Evolutionary conservation across 768 basidiomycete genomes (phyloP), one percentile per base, ranked within the genome.

Genomic region (Guyanaporus albipodus): DNA sequence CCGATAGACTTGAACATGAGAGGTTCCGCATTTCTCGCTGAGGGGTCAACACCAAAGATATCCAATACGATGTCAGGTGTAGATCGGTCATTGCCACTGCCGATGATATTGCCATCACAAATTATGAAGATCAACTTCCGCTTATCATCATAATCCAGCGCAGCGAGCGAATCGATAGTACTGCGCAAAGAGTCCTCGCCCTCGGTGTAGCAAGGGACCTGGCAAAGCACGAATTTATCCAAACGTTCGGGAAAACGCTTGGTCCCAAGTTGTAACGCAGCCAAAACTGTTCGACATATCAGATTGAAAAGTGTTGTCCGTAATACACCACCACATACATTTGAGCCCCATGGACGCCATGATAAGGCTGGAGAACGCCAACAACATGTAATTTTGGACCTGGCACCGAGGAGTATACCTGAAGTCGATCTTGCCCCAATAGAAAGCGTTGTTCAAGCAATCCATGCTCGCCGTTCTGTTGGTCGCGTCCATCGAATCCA

Each of bases 91-190:
- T 85, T 85, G 15, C 83, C 83, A 50, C 74, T 77, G 38, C 82
- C 82, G 40, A 83, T 82, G 64, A 85, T 83, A 55, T 85, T 84
- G 3, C 82, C 82, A 57, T 85, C 82, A 54, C 82, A 85, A 41
- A 85, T 78, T 51, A 85, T 55, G 61, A 84, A 76, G 44, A 85
- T 70, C 18, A 85, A 56, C 67, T 84, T 85, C 51, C 83, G 74
- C 62, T 85, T 85, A 63, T 85, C 82, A 50, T 85, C 83, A 46
- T 85, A 85, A 56, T 79, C 75, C 50, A 85, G 67, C 23, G 72
- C 73, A 8, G 82, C 79, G 28, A 85, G 70, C 4, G 82, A 84
- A 60, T 84, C 83, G 51, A 85, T 78, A n/a, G 82, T 85, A 27
- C 72, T 70, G 28, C 83, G 80, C 22, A 85, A 67, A 1, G 80